phyloP scores from a whole-genome alignment of 169 alveolate species.

The Plasmodium vivax region DNA sequence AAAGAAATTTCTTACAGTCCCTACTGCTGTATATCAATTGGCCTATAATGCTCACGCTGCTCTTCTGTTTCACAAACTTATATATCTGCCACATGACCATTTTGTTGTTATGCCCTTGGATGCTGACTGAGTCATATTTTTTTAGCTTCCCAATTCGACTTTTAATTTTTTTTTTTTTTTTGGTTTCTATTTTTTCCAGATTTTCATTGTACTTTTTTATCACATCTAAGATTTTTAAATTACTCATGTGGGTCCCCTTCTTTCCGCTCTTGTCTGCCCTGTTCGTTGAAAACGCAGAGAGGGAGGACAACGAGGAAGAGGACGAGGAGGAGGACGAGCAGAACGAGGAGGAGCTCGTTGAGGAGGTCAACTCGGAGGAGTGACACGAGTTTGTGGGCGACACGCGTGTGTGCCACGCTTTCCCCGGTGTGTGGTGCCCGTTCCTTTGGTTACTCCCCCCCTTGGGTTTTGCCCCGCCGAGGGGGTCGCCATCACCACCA shows the following conservation, averaged over 20 bases:
- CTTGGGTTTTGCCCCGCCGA: neutral
- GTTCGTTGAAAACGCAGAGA: slow-evolving; percentile 2
- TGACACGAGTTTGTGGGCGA: neutral
- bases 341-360: neutral
- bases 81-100: slow-evolving; percentile 12
- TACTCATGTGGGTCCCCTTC: neutral
- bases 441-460: neutral
- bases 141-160: neutral
- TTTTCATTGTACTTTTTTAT: slow-evolving; percentile 9
- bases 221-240: slow-evolving; percentile 9
- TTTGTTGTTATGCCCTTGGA: neutral
- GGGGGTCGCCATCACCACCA: neutral
- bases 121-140: slow-evolving; percentile 25
- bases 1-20: slow-evolving; percentile 46
- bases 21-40: slow-evolving; percentile 30
- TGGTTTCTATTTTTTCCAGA: neutral
- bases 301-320: neutral
- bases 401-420: neutral
- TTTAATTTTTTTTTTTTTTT: slow-evolving; percentile 5
- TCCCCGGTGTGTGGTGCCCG: neutral
- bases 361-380: slow-evolving; percentile 3
- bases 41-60: slow-evolving; percentile 3
- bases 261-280: neutral
- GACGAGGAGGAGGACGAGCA: neutral
- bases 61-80: slow-evolving; percentile 3